Conservation (phyloP, 1,139 yeast species). For the Yamadazyma trypodendri region DNA sequence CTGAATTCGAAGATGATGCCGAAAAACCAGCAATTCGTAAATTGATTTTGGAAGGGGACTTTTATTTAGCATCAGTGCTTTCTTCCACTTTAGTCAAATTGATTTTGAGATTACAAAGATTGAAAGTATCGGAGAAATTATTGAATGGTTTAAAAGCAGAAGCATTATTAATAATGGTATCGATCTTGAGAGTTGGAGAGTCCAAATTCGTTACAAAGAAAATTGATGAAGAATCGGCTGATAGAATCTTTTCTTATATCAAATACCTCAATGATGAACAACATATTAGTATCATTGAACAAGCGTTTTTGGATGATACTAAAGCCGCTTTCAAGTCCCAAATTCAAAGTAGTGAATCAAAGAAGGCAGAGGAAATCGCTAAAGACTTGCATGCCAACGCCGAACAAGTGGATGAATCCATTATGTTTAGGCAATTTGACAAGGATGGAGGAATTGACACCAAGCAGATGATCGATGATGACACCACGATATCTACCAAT, state of each 20-base stretch:
- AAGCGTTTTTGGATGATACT: slow-evolving; percentile 85
- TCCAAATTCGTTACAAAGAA: slow-evolving; percentile 70
- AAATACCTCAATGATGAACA: slow-evolving; percentile 71
- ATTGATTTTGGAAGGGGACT: slow-evolving; percentile 82
- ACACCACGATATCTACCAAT: slow-evolving; percentile 39
- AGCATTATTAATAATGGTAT: slow-evolving; percentile 88
- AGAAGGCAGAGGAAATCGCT: slow-evolving; percentile 59
- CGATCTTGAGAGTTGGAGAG: slow-evolving; percentile 87
- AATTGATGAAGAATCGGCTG: slow-evolving; percentile 94
- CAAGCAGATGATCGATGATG: slow-evolving; percentile 47
- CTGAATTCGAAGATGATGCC: slow-evolving; percentile 30
- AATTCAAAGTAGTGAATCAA: slow-evolving; percentile 52
- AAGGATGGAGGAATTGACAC: slow-evolving; percentile 41
- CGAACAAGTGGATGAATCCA: slow-evolving; percentile 79
- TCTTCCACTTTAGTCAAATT: slow-evolving; percentile 88
- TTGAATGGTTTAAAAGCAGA: slow-evolving; percentile 90
- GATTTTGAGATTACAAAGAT: slow-evolving; percentile 70
- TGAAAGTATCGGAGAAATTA: slow-evolving; percentile 53
- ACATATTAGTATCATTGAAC: slow-evolving; percentile 50
- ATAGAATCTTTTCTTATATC: slow-evolving; percentile 83
- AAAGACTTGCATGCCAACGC: slow-evolving; percentile 64
- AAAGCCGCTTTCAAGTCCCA: slow-evolving; percentile 76
- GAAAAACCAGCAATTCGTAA: slow-evolving; percentile 76
- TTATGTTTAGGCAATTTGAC: slow-evolving; percentile 80
- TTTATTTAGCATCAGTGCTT: slow-evolving; percentile 85